Evolutionary conservation across 2,329 filamentous ascomycete genomes (phyloP), one percentile per base, ranked within the genome.

Genomic region (Fusarium chaquense): DNA sequence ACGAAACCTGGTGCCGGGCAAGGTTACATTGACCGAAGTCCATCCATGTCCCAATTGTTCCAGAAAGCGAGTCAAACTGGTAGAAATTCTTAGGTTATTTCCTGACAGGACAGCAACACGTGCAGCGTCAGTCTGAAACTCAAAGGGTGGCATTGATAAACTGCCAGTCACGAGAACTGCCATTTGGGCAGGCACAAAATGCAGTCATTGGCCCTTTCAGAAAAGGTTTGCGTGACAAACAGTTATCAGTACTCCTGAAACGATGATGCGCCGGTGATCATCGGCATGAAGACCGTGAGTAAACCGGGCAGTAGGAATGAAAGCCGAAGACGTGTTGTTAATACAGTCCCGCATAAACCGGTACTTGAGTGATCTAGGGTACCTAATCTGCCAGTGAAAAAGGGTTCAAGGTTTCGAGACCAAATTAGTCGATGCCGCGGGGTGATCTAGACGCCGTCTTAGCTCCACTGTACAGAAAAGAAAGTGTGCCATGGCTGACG

Each of bases 381-480:
- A 52, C 33, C 38, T 26, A 44, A 28, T 16, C 32, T 52, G 61
- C 33, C 43, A 47, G n/a, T 16, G 20, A 22, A 22, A 50, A 50
- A 28, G 47, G 30, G 35, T 46, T 52, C 58, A 60, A 46, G 43
- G 47, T 51, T 61, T 66, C 59, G 41, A 55, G 58, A 61, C 63
- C 64, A 55, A 53, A 47, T 55, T 66, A 58, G 69, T 58, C 33
- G 26, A 50, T 70, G 62, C 69, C 69, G 66, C 69, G 69, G 68
- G 54, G 46, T 35, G 44, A 53, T 61, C 66, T 70, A 20, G 35
- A 58, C 69, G 56, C 69, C 24, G 24, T 44, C 40, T 43, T 70
- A 65, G 69, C 43, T 54, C 55, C 26, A 33, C 44, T 46, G 40
- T 45, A 50, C 43, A 53, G 47, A 40, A 45, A 49, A 49, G 36